A percentile compares a stretch with the other conserved stretches of the same genome.
Evolutionary conservation across 129 eudicot species (phyloP).

Genomic region (Sambucus nigra): DNA sequence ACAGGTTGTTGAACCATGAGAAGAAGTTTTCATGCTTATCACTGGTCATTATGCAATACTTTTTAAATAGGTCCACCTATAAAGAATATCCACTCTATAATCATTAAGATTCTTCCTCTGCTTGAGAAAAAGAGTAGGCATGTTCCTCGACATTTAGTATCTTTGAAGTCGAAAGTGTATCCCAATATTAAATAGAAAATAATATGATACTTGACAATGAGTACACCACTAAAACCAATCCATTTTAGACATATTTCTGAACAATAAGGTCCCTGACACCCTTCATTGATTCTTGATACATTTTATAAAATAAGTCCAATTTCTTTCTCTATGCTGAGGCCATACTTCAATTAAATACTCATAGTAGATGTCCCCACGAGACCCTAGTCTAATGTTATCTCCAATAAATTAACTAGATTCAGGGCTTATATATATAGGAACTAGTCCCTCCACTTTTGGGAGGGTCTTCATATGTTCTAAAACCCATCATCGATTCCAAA

Average conservation of each 20-base stretch:
- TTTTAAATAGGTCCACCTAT: too few species aligned
- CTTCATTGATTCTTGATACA: constrained; percentile 87
- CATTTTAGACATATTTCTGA: constrained; percentile 70
- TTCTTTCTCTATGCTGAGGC: constrained; percentile 72
- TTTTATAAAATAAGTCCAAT: constrained; percentile 58
- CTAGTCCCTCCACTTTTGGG: constrained; percentile 86
- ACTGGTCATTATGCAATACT: too few species aligned
- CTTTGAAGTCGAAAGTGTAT: too few species aligned
- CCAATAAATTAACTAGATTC: constrained; percentile 81
- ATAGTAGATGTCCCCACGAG: constrained; percentile 97
- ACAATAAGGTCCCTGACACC: constrained; percentile 93
- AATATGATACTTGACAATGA: too few species aligned
- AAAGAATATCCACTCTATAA: too few species aligned
- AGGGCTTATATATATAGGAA: constrained; percentile 94
- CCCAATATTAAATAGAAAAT: too few species aligned
- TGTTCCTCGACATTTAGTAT: too few species aligned
- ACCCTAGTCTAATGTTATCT: constrained; percentile 77
- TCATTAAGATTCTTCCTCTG: too few species aligned
- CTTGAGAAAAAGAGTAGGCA: constrained; percentile 85
- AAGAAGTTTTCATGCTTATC: too few species aligned
- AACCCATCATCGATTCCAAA: constrained; percentile 77
- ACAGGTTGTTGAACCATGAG: too few species aligned
- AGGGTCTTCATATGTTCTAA: constrained; percentile 78
- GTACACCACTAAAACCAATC: constrained; percentile 78
- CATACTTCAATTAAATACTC: constrained; percentile 95